Base-by-base conservation (phyloP, 306 rosid species). In the Abrus precatorius region DNA sequence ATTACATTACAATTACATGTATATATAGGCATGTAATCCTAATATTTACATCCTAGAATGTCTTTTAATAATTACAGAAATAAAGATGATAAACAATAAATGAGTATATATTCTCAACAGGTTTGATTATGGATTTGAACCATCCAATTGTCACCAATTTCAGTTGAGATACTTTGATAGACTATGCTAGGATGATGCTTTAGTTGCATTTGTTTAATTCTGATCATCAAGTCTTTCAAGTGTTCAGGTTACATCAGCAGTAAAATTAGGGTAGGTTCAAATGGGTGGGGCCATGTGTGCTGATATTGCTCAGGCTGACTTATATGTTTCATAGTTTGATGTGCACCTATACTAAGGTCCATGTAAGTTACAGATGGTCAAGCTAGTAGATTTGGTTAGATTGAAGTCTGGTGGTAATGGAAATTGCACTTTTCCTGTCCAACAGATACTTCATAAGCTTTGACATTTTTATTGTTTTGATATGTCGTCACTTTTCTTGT, bases 291-390 rank as follows among this genome's bases (percentile, higher is more conserved):
- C 20, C 20, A 20, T 20, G 20, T 20, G 20, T 20, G 75, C 11
- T 73, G 52, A 43, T 34, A 9, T 11, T 66, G 72, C 72, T 28
- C 77, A 38, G 77, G 66, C 66, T 55, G 20, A 9, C n/a, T 55
- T 41, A 2, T 38, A 41, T 53, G 60, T 74, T 74, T 61, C 50
- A 55, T 44, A 60, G 47, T 75, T 75, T 59, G 79, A 45, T 44
- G 9, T 44, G 13, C 56, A 33, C 44, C 6, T 13, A 20, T 9
- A 27, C 55, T 44, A 13, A 44, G 20, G 45, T 59, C 44, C 53
- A 50, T 12, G 14, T 57, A 1, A 5, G 56, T 28, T 44, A 43
- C 9, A 74, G 79, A 74, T 74, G 48, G 68, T 57, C 30, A 36
- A 44, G 33, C 43, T 61, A 9, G 38, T 32, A 10, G 20, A 60